phyloP scores from a whole-genome alignment of 148 eudicot species.

The Rhododendron kiyosumense region DNA sequence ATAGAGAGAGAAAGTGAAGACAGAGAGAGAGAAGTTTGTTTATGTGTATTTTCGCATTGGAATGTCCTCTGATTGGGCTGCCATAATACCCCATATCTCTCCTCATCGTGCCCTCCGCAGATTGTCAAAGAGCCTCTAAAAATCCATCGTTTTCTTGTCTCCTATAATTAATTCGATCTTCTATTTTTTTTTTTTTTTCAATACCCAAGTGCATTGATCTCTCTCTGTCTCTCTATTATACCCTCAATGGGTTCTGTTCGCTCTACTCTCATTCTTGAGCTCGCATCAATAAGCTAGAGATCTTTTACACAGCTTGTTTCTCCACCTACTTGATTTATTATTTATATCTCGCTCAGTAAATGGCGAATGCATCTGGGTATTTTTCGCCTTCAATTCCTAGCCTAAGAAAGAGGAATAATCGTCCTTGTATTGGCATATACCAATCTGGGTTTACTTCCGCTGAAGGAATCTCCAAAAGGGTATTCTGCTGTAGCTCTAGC shows the following conservation, averaged over 20 bases:
- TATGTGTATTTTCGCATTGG: constrained; percentile 1
- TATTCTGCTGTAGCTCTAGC: constrained; percentile 34
- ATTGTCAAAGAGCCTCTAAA: not conserved
- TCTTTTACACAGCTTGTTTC: not conserved
- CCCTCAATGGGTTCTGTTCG: not conserved
- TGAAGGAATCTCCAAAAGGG: constrained; percentile 30
- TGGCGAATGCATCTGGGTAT: constrained; percentile 55
- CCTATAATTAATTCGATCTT: not conserved
- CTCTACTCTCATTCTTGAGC: constrained; percentile 2
- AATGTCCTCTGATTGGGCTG: constrained; percentile 8
- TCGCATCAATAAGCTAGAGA: constrained; percentile 13
- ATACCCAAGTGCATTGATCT: not conserved
- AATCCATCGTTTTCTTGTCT: not conserved
- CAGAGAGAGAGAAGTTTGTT: not conserved
- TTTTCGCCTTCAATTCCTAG: constrained; percentile 28
- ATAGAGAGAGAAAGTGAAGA: not conserved
- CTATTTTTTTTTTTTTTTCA: not conserved
- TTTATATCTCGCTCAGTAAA: constrained; percentile 3
- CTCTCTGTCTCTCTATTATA: not conserved
- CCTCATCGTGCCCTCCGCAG: constrained; percentile 6
- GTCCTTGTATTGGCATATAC: constrained; percentile 20
- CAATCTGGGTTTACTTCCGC: constrained; percentile 43
- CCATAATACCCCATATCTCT: constrained; percentile 9
- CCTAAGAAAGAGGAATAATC: constrained; percentile 25
- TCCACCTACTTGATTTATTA: not conserved